Evolutionary conservation across 2,329 filamentous ascomycete genomes (phyloP), one percentile per base, ranked within the genome.

Genomic region (Epichloe baconii): DNA sequence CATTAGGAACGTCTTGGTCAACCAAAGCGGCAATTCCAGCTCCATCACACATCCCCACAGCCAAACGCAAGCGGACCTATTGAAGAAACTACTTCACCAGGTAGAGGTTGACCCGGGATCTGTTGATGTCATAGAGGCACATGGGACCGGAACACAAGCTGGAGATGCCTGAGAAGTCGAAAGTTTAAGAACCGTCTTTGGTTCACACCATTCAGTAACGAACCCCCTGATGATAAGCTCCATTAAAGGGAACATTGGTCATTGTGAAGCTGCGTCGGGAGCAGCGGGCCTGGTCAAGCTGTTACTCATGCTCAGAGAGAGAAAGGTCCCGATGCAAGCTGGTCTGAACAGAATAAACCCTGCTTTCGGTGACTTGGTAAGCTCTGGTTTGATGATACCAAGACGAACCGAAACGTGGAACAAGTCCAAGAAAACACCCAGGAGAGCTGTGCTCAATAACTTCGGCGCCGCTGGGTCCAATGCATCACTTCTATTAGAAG

Each of bases 141-240:
- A 94, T 66, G 88, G 88, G 11, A 94, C 88, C 3, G 88, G 88
- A 40, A 94, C 88, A 0, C 86, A 91, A 65, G 86, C 86, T 42
- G 88, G 88, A 54, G 88, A 94, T 61, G 82, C 81, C 7, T 84
- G 81, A 5, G 88, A 94, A n/a, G 12, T 38, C 36, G 65, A 89
- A 90, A 83, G 72, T 78, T 2, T 88, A 85, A 1, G 85, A 93
- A 48, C 80, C 54, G 73, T 74, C 2, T 73, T 74, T 17, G 69
- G 14, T 5, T 3, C 37, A 11, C 12, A 21, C n/a, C 45, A 45
- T 15, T 38, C 21, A 7, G 12, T 26, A 38, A 14, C 8, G 36
- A 26, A 36, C 23, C 10, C 41, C 12, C n/a, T 52, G 10, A 26
- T 44, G 21, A n/a, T 55, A 4, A 45, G 48, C 17, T 52, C 80